Base-by-base conservation (phyloP, 805 yeast genomes). In the Cyberlindnera nakhonratchasimensis region DNA sequence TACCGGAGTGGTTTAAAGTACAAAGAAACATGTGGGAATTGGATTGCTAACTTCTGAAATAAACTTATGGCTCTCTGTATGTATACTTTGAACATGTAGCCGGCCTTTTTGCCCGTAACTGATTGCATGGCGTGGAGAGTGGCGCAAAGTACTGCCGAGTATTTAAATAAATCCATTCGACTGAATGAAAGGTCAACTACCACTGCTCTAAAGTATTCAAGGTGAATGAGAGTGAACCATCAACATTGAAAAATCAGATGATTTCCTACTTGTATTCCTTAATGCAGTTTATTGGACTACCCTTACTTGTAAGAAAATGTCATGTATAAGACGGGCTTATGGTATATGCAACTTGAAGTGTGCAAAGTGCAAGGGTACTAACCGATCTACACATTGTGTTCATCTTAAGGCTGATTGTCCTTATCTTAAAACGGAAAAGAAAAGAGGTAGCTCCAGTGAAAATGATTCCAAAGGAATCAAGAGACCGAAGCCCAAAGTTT, bases 1-100 rank as follows among this genome's bases (percentile, higher is more conserved):
- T 88, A n/a, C 95, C 96, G 0, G 66, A 58, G 2, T 88, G 96
- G 96, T 86, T 86, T 53, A 67, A 67, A 17, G 61, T 65, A 23
- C 85, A 84, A 44, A 61, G 90, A 45, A 74, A 79, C 46, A 55
- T 67, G 40, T 86, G 91, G 95, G 89, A 83, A 22, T 7, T 22
- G 28, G 28, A 33, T 7, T 33, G 25, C 6, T 33, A 18, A 21
- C 11, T n/a, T n/a, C n/a, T n/a, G n/a, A n/a, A n/a, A n/a, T n/a
- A n/a, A n/a, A n/a, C n/a, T n/a, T n/a, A 10, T 32, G 18, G 17
- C 11, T 32, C 18, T 16, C 18, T 32, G 25, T 23, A 8, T 23
- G 25, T 23, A n/a, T n/a, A n/a, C n/a, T n/a, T n/a, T n/a, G n/a
- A n/a, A n/a, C n/a, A n/a, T n/a, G n/a, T n/a, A n/a, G n/a, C n/a